Percentiles rank a stretch among this genome's conserved stretches.
phyloP scores from a whole-genome alignment of 75 land plant species.

The Adiantum capillusveneris region DNA sequence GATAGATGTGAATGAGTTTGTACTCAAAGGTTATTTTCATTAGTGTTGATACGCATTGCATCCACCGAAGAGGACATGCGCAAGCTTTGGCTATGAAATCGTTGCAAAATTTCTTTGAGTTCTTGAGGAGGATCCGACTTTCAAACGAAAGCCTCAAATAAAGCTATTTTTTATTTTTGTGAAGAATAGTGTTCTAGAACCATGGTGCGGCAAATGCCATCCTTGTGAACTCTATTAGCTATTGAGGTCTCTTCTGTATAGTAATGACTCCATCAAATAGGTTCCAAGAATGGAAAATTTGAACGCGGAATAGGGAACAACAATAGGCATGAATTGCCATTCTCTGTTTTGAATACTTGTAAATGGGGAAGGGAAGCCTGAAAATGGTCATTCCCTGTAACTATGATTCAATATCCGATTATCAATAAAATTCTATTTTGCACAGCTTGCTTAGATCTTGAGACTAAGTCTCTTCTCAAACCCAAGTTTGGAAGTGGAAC shows the following conservation, averaged over 20 bases:
- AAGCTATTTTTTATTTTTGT: slow-evolving; percentile 58
- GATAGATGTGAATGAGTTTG: slow-evolving; percentile 74
- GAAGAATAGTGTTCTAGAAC: slow-evolving; percentile 79
- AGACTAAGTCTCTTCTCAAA: slow-evolving; percentile 72
- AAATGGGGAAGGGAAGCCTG: too few relatives aligned
- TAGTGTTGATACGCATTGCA: slow-evolving; percentile 68
- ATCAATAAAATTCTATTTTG: slow-evolving; percentile 45
- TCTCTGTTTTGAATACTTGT: too few relatives aligned
- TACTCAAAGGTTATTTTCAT: slow-evolving; percentile 66
- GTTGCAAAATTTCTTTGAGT: slow-evolving; percentile 47
- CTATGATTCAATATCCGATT: slow-evolving; percentile 38
- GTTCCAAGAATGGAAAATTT: too few relatives aligned
- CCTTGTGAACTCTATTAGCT: slow-evolving; percentile 55
- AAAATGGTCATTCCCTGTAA: too few relatives aligned
- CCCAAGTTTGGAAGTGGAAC: slow-evolving; percentile 62
- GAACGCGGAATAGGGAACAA: too few relatives aligned
- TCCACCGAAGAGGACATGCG: slow-evolving; percentile 58
- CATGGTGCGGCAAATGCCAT: slow-evolving; percentile 82
- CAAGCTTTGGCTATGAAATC: slow-evolving; percentile 67
- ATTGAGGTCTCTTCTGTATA: slow-evolving; percentile 81
- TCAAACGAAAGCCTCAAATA: slow-evolving; percentile 49
- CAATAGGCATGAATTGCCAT: too few relatives aligned
- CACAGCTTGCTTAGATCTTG: slow-evolving; percentile 41
- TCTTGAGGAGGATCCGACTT: slow-evolving; percentile 56
- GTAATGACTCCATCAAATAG: slow-evolving; percentile 64